These are phyloP conservation scores for Rhamnella rubrinervis DNA, from an alignment of 331 rosid species.

Conservation along the genomic window DNA sequence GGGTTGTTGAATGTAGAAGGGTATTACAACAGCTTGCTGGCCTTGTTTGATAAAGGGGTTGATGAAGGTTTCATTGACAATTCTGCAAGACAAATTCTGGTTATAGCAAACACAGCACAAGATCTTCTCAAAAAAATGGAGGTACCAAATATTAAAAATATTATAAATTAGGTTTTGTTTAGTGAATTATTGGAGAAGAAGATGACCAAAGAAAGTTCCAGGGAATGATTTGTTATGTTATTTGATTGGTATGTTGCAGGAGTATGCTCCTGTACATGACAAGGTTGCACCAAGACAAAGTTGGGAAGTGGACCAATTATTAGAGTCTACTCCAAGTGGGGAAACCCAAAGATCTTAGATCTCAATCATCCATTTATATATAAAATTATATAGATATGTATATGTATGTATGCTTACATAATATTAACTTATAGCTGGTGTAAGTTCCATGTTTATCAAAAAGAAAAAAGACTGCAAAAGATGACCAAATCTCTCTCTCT, in stretches of 20 bases:
- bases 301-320: conserved; percentile 47
- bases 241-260: conserved; percentile 35
- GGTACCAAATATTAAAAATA: conserved; percentile 29
- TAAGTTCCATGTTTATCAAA: conserved; percentile 7
- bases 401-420: neutral
- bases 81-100: conserved; percentile 59
- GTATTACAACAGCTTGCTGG: conserved; percentile 55
- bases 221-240: conserved; percentile 17
- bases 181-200: conserved; percentile 33
- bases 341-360: conserved; percentile 37
- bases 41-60: conserved; percentile 67
- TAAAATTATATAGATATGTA: neutral
- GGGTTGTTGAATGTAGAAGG: conserved; percentile 71
- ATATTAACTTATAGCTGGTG: neutral
- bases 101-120: conserved; percentile 51
- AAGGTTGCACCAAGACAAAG: conserved; percentile 57
- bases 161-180: neutral
- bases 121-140: conserved; percentile 62
- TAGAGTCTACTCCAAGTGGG: conserved; percentile 39
- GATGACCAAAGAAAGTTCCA: conserved; percentile 10
- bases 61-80: conserved; percentile 65
- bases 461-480: conserved; percentile 6
- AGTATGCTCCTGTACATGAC: conserved; percentile 49
- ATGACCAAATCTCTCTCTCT: neutral
- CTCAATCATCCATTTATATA: conserved; percentile 28